phyloP scores from a whole-genome alignment of 495 filamentous ascomycete species.

The Neurospora sp. region DNA sequence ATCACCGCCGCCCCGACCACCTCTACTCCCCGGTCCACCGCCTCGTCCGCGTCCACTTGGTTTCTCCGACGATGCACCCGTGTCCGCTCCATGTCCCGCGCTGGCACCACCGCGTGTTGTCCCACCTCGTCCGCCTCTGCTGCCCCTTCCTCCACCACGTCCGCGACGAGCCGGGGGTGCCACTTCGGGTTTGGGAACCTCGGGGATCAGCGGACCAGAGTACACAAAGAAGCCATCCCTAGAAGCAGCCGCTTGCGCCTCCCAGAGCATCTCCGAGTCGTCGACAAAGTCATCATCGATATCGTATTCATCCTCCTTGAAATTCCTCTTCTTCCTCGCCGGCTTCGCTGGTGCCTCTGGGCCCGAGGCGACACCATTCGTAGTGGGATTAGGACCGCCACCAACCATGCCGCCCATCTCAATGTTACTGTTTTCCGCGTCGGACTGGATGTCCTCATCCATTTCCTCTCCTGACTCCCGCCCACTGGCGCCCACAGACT shows the following conservation, averaged over 20 bases:
- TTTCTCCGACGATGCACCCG: constrained; percentile 30
- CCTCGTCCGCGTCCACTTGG: constrained; percentile 40
- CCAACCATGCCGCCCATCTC: constrained; percentile 40
- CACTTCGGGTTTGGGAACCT: constrained; percentile 73
- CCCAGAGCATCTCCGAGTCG: constrained; percentile 90
- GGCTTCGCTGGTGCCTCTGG: constrained; percentile 50
- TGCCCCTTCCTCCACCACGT: constrained; percentile 50
- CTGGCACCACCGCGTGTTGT: constrained; percentile 12
- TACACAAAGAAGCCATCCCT: constrained; percentile 90
- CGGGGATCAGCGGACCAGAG: constrained; percentile 72
- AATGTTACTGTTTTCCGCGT: constrained; percentile 63
- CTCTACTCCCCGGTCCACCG: constrained; percentile 62
- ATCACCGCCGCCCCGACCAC: constrained; percentile 42
- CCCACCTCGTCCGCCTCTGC: constrained; percentile 42
- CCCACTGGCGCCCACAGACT: constrained; percentile 60
- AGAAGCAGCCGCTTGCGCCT: constrained; percentile 86
- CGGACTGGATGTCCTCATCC: constrained; percentile 53
- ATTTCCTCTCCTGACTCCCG: constrained; percentile 66
- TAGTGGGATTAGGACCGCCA: not conserved
- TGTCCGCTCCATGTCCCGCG: constrained; percentile 7
- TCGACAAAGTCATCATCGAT: constrained; percentile 96
- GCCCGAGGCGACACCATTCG: constrained; percentile 40
- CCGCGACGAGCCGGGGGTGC: constrained; percentile 68
- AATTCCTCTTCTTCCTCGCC: constrained; percentile 58
- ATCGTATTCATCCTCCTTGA: constrained; percentile 93